Evolutionary conservation across 179 eudicot genomes (phyloP).

Genomic region (Amaranthus tricolor): DNA sequence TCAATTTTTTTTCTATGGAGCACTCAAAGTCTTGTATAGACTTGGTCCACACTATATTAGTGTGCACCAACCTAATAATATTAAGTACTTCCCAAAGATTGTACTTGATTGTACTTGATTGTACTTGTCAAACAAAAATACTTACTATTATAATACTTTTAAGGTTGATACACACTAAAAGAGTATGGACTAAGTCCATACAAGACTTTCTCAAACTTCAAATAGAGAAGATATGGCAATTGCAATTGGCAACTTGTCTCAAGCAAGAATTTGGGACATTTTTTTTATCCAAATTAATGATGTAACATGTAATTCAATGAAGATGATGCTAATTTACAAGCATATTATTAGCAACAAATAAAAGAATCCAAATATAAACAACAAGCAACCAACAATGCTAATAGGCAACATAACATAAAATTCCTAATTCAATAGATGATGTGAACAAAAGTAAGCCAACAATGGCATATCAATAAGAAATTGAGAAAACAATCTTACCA

Average conservation of each 20-base stretch:
- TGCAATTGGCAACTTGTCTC: background rate
- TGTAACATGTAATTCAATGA: background rate
- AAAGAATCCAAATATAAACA: background rate
- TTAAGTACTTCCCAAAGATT: too few relatives aligned
- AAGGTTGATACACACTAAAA: too few relatives aligned
- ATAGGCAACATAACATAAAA: background rate
- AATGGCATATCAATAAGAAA: background rate
- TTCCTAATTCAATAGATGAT: background rate
- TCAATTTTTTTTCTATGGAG: too few relatives aligned
- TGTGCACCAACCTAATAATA: too few relatives aligned
- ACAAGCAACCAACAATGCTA: background rate
- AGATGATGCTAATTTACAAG: background rate
- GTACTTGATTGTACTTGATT: too few relatives aligned
- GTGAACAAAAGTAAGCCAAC: background rate
- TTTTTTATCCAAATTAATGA: background rate
- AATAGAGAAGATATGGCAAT: background rate
- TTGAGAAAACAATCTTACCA: conserved; percentile 30
- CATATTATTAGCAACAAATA: background rate
- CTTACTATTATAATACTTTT: too few relatives aligned
- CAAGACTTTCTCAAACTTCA: too few relatives aligned
- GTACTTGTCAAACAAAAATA: too few relatives aligned
- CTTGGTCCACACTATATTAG: too few relatives aligned
- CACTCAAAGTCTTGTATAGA: too few relatives aligned
- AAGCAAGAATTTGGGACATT: too few relatives aligned
- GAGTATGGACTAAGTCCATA: too few relatives aligned